phyloP scores from a whole-genome alignment of 345 rosid genomes.

The Aquilaria sinensis region DNA sequence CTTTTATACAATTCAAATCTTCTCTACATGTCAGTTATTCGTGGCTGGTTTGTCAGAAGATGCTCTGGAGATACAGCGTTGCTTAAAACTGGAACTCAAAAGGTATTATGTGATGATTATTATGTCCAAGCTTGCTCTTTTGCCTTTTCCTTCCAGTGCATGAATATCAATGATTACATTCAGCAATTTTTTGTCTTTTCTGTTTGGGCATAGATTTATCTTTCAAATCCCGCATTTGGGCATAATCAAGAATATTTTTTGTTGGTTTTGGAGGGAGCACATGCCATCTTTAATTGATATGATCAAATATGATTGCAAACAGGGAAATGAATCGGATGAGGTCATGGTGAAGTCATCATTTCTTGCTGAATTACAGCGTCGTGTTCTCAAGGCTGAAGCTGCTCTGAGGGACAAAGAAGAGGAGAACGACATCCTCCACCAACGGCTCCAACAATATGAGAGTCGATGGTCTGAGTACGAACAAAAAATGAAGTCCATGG shows the following conservation, averaged over 20 bases:
- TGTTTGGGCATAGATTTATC: too few relatives aligned
- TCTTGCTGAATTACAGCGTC: slow-evolving; percentile 87
- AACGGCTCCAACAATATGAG: slow-evolving; percentile 91
- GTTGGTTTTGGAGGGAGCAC: too few relatives aligned
- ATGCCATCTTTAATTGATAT: too few relatives aligned
- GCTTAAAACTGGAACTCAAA: slow-evolving; percentile 37
- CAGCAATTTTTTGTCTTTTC: too few relatives aligned
- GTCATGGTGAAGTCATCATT: slow-evolving; percentile 83
- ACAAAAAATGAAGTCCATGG: slow-evolving; percentile 98
- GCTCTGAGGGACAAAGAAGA: slow-evolving; percentile 86
- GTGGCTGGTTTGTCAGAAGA: slow-evolving; percentile 95
- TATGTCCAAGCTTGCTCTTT: neutral
- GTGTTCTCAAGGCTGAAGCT: slow-evolving; percentile 90
- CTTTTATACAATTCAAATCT: neutral
- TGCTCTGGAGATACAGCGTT: slow-evolving; percentile 77
- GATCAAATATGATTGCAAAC: slow-evolving; percentile 2
- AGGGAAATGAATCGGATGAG: slow-evolving; percentile 71
- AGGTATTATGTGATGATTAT: slow-evolving; percentile 34
- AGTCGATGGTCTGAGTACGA: slow-evolving; percentile 97
- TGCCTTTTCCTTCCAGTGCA: too few relatives aligned
- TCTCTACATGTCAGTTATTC: slow-evolving; percentile 49
- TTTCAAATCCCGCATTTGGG: too few relatives aligned
- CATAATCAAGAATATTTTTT: too few relatives aligned
- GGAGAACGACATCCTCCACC: slow-evolving; percentile 91
- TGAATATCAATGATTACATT: too few relatives aligned